These are phyloP conservation scores for Phytopythium montanum DNA, from an alignment of 352 stramenopile genomes.

Conservation along the genomic window DNA sequence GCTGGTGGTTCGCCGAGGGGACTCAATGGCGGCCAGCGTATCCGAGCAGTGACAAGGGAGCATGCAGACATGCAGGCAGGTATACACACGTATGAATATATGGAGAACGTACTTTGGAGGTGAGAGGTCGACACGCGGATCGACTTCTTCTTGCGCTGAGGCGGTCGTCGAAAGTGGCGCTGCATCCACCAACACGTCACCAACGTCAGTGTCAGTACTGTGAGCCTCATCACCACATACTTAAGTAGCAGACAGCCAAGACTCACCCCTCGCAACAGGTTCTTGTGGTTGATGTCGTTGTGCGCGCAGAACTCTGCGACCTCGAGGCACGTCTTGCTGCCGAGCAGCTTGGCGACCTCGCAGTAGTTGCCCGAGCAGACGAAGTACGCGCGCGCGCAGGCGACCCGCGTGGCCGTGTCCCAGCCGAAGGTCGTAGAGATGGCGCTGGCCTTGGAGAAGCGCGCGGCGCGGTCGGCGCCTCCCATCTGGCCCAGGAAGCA, in stretches of 20 bases:
- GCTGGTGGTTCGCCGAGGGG: constrained; percentile 27
- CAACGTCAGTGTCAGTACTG: background rate
- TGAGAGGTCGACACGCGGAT: constrained; percentile 59
- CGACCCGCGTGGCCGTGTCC: constrained; percentile 33
- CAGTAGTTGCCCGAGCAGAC: constrained; percentile 75
- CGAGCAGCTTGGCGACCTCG: constrained; percentile 66
- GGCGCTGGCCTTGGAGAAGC: constrained; percentile 47
- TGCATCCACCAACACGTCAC: constrained; percentile 2
- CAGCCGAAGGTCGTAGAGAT: constrained; percentile 51
- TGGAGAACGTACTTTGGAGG: constrained; percentile 53
- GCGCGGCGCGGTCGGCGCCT: background rate
- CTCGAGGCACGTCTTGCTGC: constrained; percentile 64
- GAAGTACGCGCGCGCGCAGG: constrained; percentile 61
- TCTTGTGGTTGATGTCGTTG: constrained; percentile 62
- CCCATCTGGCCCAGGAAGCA: constrained; percentile 63
- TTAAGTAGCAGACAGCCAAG: background rate
- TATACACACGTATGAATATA: constrained; percentile 7
- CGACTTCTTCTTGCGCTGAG: constrained; percentile 56
- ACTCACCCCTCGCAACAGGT: constrained; percentile 40
- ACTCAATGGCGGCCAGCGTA: constrained; percentile 50
- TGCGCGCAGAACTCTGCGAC: constrained; percentile 71
- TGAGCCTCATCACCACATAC: background rate
- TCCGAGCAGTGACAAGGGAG: constrained; percentile 38
- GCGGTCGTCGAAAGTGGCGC: constrained; percentile 24
- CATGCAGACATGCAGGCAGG: constrained; percentile 11